phyloP scores from a whole-genome alignment of 1,139 yeast species.

The Kodamaea derodonti region DNA sequence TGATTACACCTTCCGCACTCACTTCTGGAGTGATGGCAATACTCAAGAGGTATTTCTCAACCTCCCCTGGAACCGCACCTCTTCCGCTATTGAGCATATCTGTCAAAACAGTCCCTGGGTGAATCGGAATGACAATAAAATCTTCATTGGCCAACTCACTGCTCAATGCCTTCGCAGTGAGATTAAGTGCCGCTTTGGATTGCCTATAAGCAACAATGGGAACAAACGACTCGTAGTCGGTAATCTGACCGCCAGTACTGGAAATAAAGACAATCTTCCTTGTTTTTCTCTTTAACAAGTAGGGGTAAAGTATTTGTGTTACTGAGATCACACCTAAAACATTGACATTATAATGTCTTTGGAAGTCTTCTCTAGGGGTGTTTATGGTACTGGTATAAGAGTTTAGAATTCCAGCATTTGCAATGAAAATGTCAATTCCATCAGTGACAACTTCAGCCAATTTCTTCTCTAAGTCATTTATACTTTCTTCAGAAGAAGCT shows the following conservation, averaged over 20 bases:
- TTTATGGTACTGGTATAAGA: conserved; percentile 1
- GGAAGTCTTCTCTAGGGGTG: conserved; percentile 1
- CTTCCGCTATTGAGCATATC: conserved; percentile 25
- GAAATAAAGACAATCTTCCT: conserved; percentile 6
- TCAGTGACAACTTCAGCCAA: conserved; percentile 3
- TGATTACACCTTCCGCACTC: background rate
- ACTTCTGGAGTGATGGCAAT: background rate
- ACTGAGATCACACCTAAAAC: conserved; percentile 4
- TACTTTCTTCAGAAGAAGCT: conserved; percentile 3
- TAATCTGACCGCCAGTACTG: conserved; percentile 6
- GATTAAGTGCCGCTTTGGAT: conserved; percentile 29
- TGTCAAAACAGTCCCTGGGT: conserved; percentile 30
- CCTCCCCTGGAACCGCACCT: background rate
- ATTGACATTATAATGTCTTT: conserved; percentile 3
- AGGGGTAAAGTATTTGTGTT: conserved; percentile 3
- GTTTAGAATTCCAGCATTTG: conserved; percentile 5
- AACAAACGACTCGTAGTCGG: conserved; percentile 2
- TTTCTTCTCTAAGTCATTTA: conserved; percentile 20
- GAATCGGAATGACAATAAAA: conserved; percentile 21
- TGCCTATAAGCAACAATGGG: conserved; percentile 19
- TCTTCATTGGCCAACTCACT: conserved; percentile 18
- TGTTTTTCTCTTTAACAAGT: conserved; percentile 4
- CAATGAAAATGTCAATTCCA: conserved; percentile 5
- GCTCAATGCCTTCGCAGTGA: conserved; percentile 16
- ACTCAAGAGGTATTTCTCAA: background rate